phyloP scores from a whole-genome alignment of 75 land plant species.

The Isoetes taiwanensis region DNA sequence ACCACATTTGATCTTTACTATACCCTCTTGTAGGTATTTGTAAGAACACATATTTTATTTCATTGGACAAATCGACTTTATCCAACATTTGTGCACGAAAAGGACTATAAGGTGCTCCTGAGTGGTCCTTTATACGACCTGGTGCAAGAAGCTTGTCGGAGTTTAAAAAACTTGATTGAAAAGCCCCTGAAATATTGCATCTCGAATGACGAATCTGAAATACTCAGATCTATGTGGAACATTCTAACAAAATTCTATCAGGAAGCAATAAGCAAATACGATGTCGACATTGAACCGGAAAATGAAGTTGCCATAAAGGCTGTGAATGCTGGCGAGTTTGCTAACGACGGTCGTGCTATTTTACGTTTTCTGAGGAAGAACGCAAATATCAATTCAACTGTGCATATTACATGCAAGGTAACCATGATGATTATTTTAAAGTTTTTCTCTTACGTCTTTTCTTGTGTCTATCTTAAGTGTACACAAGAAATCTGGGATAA shows the following conservation, averaged over 20 bases:
- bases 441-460: neutral
- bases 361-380: slow-evolving; percentile 51
- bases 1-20: too few species aligned
- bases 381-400: slow-evolving; percentile 23
- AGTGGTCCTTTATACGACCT: neutral
- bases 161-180: too few species aligned
- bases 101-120: neutral
- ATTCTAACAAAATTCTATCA: slow-evolving; percentile 1
- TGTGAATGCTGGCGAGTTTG: slow-evolving; percentile 39
- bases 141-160: too few species aligned
- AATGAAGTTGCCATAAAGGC: slow-evolving; percentile 46
- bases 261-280: slow-evolving; percentile 91
- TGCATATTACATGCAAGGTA: slow-evolving; percentile 77
- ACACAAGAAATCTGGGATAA: neutral
- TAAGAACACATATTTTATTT: too few species aligned
- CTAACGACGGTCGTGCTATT: slow-evolving; percentile 48
- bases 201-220: neutral
- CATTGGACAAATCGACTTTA: neutral
- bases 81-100: neutral
- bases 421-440: neutral
- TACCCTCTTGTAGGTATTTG: too few species aligned
- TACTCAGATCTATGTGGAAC: neutral
- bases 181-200: too few species aligned
- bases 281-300: slow-evolving; percentile 54
- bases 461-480: neutral